A percentile compares a stretch with the other conserved stretches of the same genome.
Conservation (phyloP, 768 basidiomycete species). For the Chalciporus piperatus region DNA sequence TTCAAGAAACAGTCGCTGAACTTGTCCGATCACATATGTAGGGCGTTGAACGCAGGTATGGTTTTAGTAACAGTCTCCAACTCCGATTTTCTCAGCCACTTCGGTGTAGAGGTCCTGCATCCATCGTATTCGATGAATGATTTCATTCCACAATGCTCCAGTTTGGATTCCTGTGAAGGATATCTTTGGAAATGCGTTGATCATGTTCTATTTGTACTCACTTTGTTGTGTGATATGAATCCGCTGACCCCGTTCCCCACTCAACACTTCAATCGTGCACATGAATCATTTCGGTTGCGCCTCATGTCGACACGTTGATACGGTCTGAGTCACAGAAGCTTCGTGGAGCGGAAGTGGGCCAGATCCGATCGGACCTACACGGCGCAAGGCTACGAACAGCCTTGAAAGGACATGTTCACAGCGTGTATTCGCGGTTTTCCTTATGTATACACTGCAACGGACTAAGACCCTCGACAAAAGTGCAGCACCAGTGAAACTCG, state of each 20-base stretch:
- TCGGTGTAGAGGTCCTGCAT: slow-evolving; percentile 18
- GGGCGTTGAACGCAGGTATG: slow-evolving; percentile 19
- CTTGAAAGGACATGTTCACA: neutral
- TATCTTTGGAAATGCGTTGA: too few species aligned
- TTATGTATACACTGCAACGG: neutral
- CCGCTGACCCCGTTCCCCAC: too few species aligned
- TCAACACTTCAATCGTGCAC: too few species aligned
- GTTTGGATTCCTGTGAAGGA: too few species aligned
- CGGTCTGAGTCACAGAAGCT: slow-evolving; percentile 1
- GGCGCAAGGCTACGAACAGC: slow-evolving; percentile 2
- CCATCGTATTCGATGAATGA: slow-evolving; percentile 19
- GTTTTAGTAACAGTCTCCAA: neutral
- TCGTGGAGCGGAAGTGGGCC: slow-evolving; percentile 3
- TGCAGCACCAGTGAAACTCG: neutral
- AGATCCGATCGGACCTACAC: slow-evolving; percentile 11
- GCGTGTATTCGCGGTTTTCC: neutral
- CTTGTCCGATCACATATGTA: neutral
- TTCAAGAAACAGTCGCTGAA: neutral
- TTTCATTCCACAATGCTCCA: too few species aligned
- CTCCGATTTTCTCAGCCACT: too few species aligned
- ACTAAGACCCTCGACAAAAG: neutral
- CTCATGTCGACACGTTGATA: neutral
- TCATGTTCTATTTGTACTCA: too few species aligned
- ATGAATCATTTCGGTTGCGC: too few species aligned
- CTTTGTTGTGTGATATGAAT: too few species aligned